phyloP scores from a whole-genome alignment of 2,329 filamentous ascomycete genomes.

The Aspergillus ustus region DNA sequence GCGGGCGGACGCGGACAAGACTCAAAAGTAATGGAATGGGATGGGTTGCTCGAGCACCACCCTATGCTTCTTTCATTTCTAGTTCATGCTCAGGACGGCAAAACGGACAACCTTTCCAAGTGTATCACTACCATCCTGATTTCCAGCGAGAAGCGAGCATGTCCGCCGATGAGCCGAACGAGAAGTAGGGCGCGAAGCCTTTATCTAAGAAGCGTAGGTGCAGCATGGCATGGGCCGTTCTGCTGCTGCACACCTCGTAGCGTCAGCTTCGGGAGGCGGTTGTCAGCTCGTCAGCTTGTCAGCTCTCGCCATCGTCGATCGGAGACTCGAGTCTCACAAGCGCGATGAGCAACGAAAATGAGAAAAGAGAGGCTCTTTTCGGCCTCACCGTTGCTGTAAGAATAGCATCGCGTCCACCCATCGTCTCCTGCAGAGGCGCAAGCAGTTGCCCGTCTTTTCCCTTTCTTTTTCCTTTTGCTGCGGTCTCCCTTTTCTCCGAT shows the following conservation, averaged over 20 bases:
- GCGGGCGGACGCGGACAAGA: slow-evolving; percentile 14
- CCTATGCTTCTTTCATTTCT: slow-evolving; percentile 18
- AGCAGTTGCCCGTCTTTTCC: neutral
- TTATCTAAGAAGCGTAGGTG: neutral
- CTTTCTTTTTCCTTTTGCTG: slow-evolving; percentile 2
- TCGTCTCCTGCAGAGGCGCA: slow-evolving; percentile 1
- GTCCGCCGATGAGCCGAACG: neutral
- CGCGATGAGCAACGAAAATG: neutral
- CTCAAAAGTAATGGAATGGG: neutral
- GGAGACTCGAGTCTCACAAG: neutral
- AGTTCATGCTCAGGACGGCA: slow-evolving; percentile 16
- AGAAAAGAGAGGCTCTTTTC: neutral
- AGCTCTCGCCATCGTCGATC: neutral
- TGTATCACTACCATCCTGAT: slow-evolving; percentile 16
- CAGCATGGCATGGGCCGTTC: neutral
- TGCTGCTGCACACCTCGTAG: neutral
- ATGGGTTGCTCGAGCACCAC: slow-evolving; percentile 19
- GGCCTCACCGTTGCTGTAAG: neutral
- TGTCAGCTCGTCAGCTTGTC: neutral
- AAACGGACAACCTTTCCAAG: slow-evolving; percentile 16
- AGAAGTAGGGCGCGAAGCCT: neutral
- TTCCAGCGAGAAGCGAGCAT: slow-evolving; percentile 5
- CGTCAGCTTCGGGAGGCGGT: neutral
- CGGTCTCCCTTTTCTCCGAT: slow-evolving; percentile 2
- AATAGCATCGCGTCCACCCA: neutral